Evolutionary conservation across 345 rosid genomes (phyloP), one percentile per base, ranked within the genome.

Genomic region (Bruguiera gymnorhiza): DNA sequence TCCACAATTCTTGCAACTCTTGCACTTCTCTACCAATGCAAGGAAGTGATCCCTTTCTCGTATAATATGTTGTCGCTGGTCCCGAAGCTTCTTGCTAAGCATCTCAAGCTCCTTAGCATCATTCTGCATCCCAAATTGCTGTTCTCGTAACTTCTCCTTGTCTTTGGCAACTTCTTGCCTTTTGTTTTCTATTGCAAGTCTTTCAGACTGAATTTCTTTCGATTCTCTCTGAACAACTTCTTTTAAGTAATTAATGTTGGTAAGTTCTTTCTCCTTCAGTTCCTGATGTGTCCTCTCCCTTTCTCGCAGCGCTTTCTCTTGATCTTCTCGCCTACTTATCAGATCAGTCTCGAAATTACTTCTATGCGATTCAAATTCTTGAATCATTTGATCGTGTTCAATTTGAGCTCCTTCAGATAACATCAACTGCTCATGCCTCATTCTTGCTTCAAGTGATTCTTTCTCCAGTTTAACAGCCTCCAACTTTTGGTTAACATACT

Each of bases 381-480:
- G 85, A 67, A 86, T 68, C 81, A 85, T 67, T 82, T 75, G 83
- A 63, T 69, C 84, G 32, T 75, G 85, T 73, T 85, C 90, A 67
- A 73, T 79, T 76, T 82, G 67, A 27, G 82, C 77, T 37, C 80
- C 84, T 70, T 88, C 87, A 63, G 76, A 84, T 73, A 89, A 76
- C 62, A 71, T 75, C 54, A 80, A 73, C 67, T 83, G 82, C 66
- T 91, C 94, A 56, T 83, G 87, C 75, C 70, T 86, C 85, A 79
- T 86, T 79, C 69, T 83, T 9, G 85, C 85, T 77, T 84, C 89
- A 75, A 89, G 81, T 54, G 84, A 83, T 80, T 90, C 90, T 76
- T 85, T 90, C 81, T 87, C 87, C 76, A 81, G 57, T 73, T 73
- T 84, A 57, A 85, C 60, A 62, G 75, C 80, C 79, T 87, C 92